Percentiles rank a stretch among this genome's conserved stretches.
Evolutionary conservation across 768 basidiomycete genomes (phyloP).

Genomic region (Suillus hirtellus): DNA sequence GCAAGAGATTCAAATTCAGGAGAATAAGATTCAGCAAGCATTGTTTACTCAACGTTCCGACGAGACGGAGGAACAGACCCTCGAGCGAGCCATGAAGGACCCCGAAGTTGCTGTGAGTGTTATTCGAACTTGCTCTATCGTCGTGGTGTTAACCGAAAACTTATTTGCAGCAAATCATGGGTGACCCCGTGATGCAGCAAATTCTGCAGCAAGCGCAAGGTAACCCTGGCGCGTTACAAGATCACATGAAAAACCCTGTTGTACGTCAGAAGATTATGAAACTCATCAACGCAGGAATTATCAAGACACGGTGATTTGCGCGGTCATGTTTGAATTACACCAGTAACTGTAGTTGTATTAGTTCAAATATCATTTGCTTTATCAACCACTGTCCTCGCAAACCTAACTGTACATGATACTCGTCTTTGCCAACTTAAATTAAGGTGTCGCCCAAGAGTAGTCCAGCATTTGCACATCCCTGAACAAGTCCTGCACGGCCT

Average conservation of each 20-base stretch:
- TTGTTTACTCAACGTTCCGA: slow-evolving; percentile 74
- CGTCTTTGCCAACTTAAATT: background rate
- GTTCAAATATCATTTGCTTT: background rate
- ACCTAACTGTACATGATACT: background rate
- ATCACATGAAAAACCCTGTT: slow-evolving; percentile 93
- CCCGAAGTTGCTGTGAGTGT: slow-evolving; percentile 86
- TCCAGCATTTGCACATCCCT: slow-evolving; percentile 50
- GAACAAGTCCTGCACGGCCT: slow-evolving; percentile 44
- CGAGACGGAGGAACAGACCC: slow-evolving; percentile 91
- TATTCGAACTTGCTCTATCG: slow-evolving; percentile 3
- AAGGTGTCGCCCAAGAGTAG: slow-evolving; percentile 67
- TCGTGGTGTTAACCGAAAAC: slow-evolving; percentile 10
- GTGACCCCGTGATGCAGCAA: slow-evolving; percentile 89
- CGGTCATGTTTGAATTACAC: background rate
- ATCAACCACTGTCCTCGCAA: background rate
- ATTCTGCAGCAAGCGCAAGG: slow-evolving; percentile 93
- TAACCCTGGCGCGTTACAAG: slow-evolving; percentile 86
- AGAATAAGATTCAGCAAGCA: slow-evolving; percentile 80
- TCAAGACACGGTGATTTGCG: slow-evolving; percentile 69
- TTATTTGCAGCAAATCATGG: slow-evolving; percentile 69
- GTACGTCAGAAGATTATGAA: slow-evolving; percentile 85
- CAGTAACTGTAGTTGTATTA: slow-evolving; percentile 3
- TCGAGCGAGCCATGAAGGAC: slow-evolving; percentile 94
- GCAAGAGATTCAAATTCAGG: slow-evolving; percentile 78
- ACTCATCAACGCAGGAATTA: slow-evolving; percentile 90